These are phyloP conservation scores for Panicum virgatum DNA, from an alignment of 202 grass and related monocot species.

Conservation along the genomic window DNA sequence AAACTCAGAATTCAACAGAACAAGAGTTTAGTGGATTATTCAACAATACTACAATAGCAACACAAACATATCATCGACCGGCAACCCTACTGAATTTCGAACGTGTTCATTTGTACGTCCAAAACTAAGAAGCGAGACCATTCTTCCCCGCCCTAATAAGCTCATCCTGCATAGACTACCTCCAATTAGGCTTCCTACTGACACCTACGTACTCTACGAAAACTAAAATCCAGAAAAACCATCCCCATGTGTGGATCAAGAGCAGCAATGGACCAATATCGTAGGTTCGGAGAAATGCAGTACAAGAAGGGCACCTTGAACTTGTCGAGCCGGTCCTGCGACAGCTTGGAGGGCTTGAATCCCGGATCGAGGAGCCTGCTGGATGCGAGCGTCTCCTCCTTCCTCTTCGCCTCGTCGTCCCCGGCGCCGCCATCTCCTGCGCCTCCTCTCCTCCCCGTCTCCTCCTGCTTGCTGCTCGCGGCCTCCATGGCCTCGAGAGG, in stretches of 20 bases:
- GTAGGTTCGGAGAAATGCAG: slow-evolving; percentile 21
- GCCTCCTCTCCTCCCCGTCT: slow-evolving; percentile 20
- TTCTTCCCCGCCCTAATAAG: background rate
- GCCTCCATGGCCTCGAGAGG: slow-evolving; percentile 15
- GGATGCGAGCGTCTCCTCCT: slow-evolving; percentile 46
- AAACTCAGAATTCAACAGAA: background rate
- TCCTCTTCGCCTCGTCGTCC: slow-evolving; percentile 31
- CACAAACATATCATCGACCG: background rate
- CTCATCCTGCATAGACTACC: background rate
- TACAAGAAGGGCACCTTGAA: slow-evolving; percentile 55
- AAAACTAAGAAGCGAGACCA: background rate
- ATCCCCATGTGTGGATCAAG: background rate
- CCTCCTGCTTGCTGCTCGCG: slow-evolving; percentile 1
- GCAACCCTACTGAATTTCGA: background rate
- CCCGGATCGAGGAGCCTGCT: slow-evolving; percentile 50
- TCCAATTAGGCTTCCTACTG: background rate
- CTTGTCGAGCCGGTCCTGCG: slow-evolving; percentile 64
- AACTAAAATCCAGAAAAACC: background rate
- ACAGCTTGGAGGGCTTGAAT: slow-evolving; percentile 60
- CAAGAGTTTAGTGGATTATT: background rate
- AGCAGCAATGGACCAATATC: background rate
- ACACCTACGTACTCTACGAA: background rate
- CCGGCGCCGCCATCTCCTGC: background rate
- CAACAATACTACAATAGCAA: background rate
- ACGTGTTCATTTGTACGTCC: background rate